Base-by-base conservation (phyloP, 1,284 basidiomycete genomes). In the Irpex lacteus region DNA sequence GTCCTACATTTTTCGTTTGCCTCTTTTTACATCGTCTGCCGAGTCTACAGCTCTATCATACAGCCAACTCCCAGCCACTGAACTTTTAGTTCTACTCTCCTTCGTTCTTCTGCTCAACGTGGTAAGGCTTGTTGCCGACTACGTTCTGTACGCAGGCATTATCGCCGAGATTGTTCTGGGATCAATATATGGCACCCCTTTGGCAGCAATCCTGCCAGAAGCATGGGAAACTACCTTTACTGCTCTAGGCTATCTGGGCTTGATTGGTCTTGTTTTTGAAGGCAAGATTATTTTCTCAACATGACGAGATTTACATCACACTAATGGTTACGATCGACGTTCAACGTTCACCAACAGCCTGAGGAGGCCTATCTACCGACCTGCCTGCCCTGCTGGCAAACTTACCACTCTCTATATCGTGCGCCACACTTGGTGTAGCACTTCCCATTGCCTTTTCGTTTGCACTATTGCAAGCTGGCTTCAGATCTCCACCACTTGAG, bases 261-360 rank as follows among this genome's bases (percentile, higher is more conserved):
- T 86, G 13, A 73, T 85, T n/a, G 71, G 84, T 5, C 75, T 86
- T 54, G 81, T 86, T 2, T 82, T 84, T 63, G 79, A 84, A 75
- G 83, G 83, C 76, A 60, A 65, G 72, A 15, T 5, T 53, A 5
- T n/a, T 7, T 15, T 11, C 15, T 11, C 26, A 21, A 13, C 8
- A 5, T 13, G 26, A 52, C 19, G 8, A 38, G n/a, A 18, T 38
- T 40, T 47, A 6, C 13, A 55, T n/a, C 54, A 37, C 8, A 1
- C 32, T 34, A 6, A 34, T 34, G 5, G 32, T 6, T 34, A 34
- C 32, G 5, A 34, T 34, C 49, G 44, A 60, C 40, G 11, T 13
- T 9, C 9, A 53, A n/a, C n/a, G 9, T 19, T 13, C 38, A 32
- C 32, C 32, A 9, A 7, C 60, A 81, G n/a, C n/a, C n/a, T n/a